Percentiles rank a stretch among this genome's conserved stretches.
Evolutionary conservation across 306 rosid species (phyloP).

Genomic region (Rosa persica): DNA sequence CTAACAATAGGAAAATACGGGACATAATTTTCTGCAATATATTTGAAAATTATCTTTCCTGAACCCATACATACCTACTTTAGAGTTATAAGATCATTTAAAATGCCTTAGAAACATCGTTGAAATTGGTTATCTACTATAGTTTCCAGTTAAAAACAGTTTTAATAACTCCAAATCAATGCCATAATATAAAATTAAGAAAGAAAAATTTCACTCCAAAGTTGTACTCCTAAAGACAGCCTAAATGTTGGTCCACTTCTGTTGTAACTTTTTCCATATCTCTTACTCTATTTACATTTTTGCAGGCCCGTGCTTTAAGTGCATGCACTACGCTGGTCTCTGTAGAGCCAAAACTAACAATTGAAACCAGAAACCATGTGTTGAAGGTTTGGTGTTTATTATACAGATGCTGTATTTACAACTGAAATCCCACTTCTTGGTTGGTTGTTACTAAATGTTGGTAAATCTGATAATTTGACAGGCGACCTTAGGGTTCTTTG

Average conservation of each 20-base stretch:
- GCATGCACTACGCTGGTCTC: constrained; percentile 96
- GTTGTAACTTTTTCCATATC: constrained; percentile 20
- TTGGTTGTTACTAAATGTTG: constrained; percentile 1
- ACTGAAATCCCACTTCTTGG: not conserved
- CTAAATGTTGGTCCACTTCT: constrained; percentile 19
- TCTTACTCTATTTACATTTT: constrained; percentile 6
- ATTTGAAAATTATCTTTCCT: not conserved
- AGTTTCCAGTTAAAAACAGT: not conserved
- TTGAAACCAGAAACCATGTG: constrained; percentile 87
- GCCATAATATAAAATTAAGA: not conserved
- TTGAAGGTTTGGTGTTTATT: constrained; percentile 56
- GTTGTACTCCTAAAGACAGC: not conserved
- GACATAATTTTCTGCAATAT: not conserved
- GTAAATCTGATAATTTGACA: constrained; percentile 46
- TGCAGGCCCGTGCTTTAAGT: constrained; percentile 92
- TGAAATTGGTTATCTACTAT: not conserved
- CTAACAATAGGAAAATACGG: not conserved
- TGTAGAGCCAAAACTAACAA: constrained; percentile 91
- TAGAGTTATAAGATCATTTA: not conserved
- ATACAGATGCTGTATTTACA: not conserved
- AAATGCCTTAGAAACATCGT: not conserved
- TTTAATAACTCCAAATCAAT: not conserved
- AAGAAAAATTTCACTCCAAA: not conserved
- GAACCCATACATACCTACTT: not conserved
- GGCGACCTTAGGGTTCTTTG: constrained; percentile 98